These are phyloP conservation scores for Glycine latifolia DNA, from an alignment of 306 rosid genomes.

Conservation along the genomic window DNA sequence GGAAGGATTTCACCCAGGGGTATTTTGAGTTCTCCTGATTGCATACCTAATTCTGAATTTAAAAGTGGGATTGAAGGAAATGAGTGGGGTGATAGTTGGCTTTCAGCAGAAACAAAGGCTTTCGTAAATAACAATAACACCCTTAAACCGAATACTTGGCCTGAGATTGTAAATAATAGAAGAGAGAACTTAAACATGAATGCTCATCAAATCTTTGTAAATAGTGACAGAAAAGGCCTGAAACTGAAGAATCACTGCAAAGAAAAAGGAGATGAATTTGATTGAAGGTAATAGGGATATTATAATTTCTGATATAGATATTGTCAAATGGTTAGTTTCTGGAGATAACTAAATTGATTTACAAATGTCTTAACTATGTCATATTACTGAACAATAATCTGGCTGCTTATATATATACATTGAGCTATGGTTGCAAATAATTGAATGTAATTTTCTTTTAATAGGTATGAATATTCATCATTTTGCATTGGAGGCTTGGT, in stretches of 20 bases:
- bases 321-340: slow-evolving; percentile 15
- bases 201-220: slow-evolving; percentile 72
- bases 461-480: slow-evolving; percentile 61
- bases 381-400: slow-evolving; percentile 14
- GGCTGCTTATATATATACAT: background rate
- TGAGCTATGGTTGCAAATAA: slow-evolving; percentile 28
- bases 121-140: slow-evolving; percentile 64
- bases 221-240: slow-evolving; percentile 60
- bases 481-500: slow-evolving; percentile 49
- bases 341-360: slow-evolving; percentile 18
- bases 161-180: slow-evolving; percentile 71
- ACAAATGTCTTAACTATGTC: background rate
- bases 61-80: slow-evolving; percentile 46
- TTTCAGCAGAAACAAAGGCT: slow-evolving; percentile 55
- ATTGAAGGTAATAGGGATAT: slow-evolving; percentile 62
- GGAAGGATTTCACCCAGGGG: slow-evolving; percentile 53
- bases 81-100: slow-evolving; percentile 48
- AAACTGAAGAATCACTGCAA: slow-evolving; percentile 67
- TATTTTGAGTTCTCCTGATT: slow-evolving; percentile 48
- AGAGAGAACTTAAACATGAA: slow-evolving; percentile 64
- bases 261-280: slow-evolving; percentile 51
- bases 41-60: slow-evolving; percentile 46
- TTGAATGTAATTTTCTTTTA: background rate
- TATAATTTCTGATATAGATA: slow-evolving; percentile 23
- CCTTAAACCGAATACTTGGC: slow-evolving; percentile 57